Conservation (phyloP, 176 grass and related monocot species). For the Miscanthus lutarioriparius region DNA sequence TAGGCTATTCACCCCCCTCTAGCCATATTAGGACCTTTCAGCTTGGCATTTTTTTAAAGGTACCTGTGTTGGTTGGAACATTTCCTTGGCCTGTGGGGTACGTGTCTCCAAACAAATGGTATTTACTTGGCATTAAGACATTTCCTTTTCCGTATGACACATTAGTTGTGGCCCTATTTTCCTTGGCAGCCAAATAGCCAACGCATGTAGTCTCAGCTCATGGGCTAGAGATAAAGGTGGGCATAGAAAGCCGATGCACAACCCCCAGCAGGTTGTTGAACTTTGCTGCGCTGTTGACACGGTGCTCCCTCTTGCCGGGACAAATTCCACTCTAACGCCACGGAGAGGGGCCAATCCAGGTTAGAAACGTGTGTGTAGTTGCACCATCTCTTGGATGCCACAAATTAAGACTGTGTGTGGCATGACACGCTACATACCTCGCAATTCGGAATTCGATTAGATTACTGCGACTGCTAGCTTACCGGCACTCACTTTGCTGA, state of each 20-base stretch:
- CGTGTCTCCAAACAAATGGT: too few species aligned
- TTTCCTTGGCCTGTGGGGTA: too few species aligned
- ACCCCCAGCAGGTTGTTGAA: not conserved
- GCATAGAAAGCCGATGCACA: not conserved
- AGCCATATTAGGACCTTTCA: too few species aligned
- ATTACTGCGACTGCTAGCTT: not conserved
- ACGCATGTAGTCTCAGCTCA: not conserved
- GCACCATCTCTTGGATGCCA: not conserved
- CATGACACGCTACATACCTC: not conserved
- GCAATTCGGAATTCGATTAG: not conserved
- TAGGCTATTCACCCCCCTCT: too few species aligned
- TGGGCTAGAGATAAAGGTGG: not conserved
- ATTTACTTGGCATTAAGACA: too few species aligned
- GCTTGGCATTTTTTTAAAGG: too few species aligned
- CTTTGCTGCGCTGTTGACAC: not conserved
- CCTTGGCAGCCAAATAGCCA: too few species aligned
- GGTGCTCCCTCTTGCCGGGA: too few species aligned
- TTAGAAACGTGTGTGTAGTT: conserved; percentile 30
- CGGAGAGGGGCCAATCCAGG: conserved; percentile 14
- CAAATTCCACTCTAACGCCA: too few species aligned
- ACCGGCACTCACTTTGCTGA: not conserved
- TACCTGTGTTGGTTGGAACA: too few species aligned
- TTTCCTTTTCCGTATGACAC: too few species aligned
- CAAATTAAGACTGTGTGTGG: not conserved
- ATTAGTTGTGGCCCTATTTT: too few species aligned